Evolutionary conservation across 2,329 filamentous ascomycete genomes (phyloP).

Genomic region (Podosphaera leucotricha): DNA sequence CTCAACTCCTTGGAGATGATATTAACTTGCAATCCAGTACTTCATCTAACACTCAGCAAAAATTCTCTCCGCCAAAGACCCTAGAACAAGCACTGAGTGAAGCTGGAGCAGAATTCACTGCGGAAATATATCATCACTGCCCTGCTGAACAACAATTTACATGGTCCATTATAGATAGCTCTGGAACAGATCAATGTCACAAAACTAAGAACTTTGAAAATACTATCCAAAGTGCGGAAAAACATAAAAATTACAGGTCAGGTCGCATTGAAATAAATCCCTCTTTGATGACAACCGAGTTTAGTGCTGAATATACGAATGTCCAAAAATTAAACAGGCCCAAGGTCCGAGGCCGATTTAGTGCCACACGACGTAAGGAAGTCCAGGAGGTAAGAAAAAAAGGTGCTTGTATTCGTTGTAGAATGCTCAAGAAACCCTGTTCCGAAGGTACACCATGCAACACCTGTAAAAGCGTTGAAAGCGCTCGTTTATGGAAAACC

Average conservation of each 20-base stretch:
- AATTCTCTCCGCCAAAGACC: constrained; percentile 4
- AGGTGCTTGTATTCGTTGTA: constrained; percentile 41
- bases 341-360: constrained; percentile 34
- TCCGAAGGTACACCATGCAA: constrained; percentile 39
- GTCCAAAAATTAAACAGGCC: constrained; percentile 11
- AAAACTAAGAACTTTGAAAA: constrained; percentile 1
- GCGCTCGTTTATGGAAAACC: constrained; percentile 39
- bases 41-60: background rate
- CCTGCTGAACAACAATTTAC: constrained; percentile 7
- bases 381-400: constrained; percentile 41
- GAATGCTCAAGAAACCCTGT: constrained; percentile 42
- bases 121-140: constrained; percentile 5
- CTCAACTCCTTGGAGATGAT: constrained; percentile 13
- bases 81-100: constrained; percentile 9
- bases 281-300: constrained; percentile 12
- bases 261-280: constrained; percentile 9
- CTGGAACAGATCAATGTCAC: constrained; percentile 2
- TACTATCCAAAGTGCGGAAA: constrained; percentile 1
- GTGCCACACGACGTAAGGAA: constrained; percentile 33
- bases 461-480: constrained; percentile 37
- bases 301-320: constrained; percentile 15
- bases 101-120: constrained; percentile 8
- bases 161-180: constrained; percentile 13
- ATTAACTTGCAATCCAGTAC: constrained; percentile 2
- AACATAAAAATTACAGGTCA: constrained; percentile 5